Evolutionary conservation across 1,139 yeast species (phyloP), one percentile per base, ranked within the genome.

Genomic region (Pichia sp.): DNA sequence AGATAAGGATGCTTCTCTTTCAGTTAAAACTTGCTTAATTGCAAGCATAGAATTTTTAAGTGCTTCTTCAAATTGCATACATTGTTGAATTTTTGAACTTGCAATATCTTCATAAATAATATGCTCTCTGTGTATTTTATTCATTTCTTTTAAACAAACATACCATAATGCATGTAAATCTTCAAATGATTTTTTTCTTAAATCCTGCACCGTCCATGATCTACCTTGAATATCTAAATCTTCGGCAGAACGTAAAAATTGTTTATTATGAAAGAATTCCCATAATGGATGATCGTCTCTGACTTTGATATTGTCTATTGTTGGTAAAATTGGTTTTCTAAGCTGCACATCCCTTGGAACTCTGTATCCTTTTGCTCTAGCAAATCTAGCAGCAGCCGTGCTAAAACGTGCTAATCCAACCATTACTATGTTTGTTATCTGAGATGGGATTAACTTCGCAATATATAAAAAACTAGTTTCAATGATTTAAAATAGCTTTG

Each of bases 131-230:
- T 83, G 81, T 51, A 92, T 66, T 38, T 80, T 71, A 66, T 92
- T 94, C 57, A 95, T 74, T 66, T 92, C 96, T 63, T 81, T 86
- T 56, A 92, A 70, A 56, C 90, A 80, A 44, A 84, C 74, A 65
- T 88, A 90, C 97, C 98, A 92, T 59, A 92, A 74, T 43, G 80
- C 78, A 67, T 94, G 98, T 60, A 92, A 72, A 65, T 92, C 98
- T 40, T 89, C 95, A 61, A 89, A 94, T 18, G 89, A 80, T 66
- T 92, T 94, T 54, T 94, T 77, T 66, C 99, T 82, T 57, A 92
- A 76, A 64, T 92, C 97, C 10, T 89, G 83, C 51, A 88, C 76
- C 7, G 83, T 71, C 99, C 98, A 94, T 9, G 94, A 72, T 57
- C 96, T 76, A 11, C 95, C 87, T 33, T 71, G 66, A 50, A 75